Percentiles rank a stretch among this genome's conserved stretches.
These are phyloP conservation scores for Ceraceosorus guamensis DNA, from an alignment of 1,284 basidiomycete species.

Conservation along the genomic window DNA sequence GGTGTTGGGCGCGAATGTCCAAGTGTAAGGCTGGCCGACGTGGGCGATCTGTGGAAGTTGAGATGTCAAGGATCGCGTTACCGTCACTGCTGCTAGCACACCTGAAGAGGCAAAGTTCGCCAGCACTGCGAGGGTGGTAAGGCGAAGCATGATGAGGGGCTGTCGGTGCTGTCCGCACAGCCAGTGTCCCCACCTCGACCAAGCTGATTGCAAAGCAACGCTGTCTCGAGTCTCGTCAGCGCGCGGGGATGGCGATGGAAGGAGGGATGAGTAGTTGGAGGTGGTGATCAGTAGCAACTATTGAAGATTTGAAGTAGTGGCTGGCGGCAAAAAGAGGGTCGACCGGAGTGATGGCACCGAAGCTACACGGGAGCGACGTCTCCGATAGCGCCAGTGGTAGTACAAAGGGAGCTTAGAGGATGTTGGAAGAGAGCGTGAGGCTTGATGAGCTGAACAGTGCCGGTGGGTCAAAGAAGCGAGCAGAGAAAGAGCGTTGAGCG, in stretches of 20 bases:
- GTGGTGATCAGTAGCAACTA: not conserved
- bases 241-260: not conserved
- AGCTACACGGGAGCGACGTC: too few species aligned
- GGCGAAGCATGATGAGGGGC: not conserved
- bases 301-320: too few species aligned
- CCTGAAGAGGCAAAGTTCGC: not conserved
- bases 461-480: too few species aligned
- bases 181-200: not conserved
- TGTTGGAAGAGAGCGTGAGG: too few species aligned
- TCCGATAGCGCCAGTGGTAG: too few species aligned
- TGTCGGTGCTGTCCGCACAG: not conserved
- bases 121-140: not conserved
- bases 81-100: not conserved
- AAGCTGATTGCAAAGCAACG: not conserved
- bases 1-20: constrained; percentile 32
- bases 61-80: constrained; percentile 18
- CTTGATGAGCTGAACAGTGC: too few species aligned
- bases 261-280: not conserved
- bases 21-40: constrained; percentile 26
- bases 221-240: not conserved
- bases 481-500: too few species aligned
- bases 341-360: too few species aligned
- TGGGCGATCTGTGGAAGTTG: constrained; percentile 38
- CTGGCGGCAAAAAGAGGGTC: too few species aligned
- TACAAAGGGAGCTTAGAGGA: too few species aligned